phyloP scores from a whole-genome alignment of 257 asterid species.

The Nicotiana otophora region DNA sequence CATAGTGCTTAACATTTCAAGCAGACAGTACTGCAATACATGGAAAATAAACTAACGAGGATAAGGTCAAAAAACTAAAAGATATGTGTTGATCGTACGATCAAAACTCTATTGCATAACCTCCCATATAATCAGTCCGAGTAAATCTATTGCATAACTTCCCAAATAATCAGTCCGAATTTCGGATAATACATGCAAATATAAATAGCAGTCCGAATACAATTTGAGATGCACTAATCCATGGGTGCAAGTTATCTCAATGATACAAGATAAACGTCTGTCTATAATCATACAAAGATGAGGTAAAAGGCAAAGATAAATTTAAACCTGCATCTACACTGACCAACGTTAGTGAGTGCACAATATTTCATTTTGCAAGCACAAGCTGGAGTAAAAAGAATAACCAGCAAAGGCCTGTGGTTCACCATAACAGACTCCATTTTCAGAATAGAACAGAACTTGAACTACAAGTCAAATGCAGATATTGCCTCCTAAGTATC shows the following conservation, averaged over 20 bases:
- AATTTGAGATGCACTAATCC: background rate
- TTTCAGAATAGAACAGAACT: background rate
- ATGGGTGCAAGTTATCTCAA: background rate
- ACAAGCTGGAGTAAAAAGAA: background rate
- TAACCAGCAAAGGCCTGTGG: background rate
- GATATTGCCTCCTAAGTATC: slow-evolving; percentile 15
- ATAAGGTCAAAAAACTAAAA: background rate
- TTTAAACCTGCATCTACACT: background rate
- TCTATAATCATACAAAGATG: background rate
- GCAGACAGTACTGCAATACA: background rate
- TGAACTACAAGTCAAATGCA: slow-evolving; percentile 23
- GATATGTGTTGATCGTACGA: background rate
- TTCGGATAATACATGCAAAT: too few species aligned
- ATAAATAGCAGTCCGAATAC: background rate
- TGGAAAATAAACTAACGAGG: background rate
- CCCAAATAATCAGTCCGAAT: background rate
- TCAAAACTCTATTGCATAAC: background rate
- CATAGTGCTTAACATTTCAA: background rate
- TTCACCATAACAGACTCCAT: background rate
- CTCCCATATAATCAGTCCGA: background rate
- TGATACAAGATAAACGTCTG: background rate
- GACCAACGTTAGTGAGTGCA: background rate
- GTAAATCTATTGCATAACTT: background rate
- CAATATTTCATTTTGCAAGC: background rate
- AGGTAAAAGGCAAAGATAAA: background rate